These are phyloP conservation scores for Aureobasidium musti DNA, from an alignment of 2,329 filamentous ascomycete genomes.

Conservation along the genomic window DNA sequence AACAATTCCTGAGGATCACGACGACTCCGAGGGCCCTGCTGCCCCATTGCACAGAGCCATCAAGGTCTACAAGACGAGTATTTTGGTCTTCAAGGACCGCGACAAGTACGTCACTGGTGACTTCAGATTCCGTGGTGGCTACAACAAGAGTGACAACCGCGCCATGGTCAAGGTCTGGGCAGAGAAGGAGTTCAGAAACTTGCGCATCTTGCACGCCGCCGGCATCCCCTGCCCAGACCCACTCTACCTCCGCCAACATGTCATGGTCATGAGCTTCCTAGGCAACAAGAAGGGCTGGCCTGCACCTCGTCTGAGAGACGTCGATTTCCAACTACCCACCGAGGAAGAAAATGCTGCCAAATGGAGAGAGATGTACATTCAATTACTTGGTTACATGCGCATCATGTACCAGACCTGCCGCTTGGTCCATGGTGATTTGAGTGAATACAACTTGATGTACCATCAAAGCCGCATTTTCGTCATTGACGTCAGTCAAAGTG, in stretches of 20 bases:
- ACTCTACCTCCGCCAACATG: conserved; percentile 85
- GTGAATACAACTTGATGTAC: conserved; percentile 97
- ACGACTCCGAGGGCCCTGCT: conserved; percentile 48
- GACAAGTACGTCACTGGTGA: conserved; percentile 96
- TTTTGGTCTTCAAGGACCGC: conserved; percentile 95
- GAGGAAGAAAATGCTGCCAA: conserved; percentile 62
- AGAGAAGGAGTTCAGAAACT: conserved; percentile 95
- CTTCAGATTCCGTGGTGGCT: conserved; percentile 84
- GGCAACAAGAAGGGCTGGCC: conserved; percentile 85
- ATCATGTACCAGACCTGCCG: conserved; percentile 89
- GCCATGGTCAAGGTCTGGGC: conserved; percentile 99
- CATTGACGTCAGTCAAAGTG: conserved; percentile 96
- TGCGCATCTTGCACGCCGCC: conserved; percentile 78
- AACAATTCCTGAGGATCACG: conserved; percentile 58
- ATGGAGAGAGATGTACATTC: conserved; percentile 78
- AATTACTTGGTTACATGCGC: conserved; percentile 85
- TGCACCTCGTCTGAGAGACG: conserved; percentile 85
- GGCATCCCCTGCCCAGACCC: conserved; percentile 91
- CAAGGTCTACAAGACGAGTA: conserved; percentile 99
- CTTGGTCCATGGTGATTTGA: conserved; percentile 93
- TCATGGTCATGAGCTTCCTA: conserved; percentile 91
- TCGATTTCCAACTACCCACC: conserved; percentile 61
- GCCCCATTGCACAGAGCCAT: conserved; percentile 75
- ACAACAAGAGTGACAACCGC: conserved; percentile 91
- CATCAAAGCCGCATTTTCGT: conserved; percentile 80